These are phyloP conservation scores for Lanmaoa rubissima DNA, from an alignment of 768 basidiomycete genomes.

Conservation along the genomic window DNA sequence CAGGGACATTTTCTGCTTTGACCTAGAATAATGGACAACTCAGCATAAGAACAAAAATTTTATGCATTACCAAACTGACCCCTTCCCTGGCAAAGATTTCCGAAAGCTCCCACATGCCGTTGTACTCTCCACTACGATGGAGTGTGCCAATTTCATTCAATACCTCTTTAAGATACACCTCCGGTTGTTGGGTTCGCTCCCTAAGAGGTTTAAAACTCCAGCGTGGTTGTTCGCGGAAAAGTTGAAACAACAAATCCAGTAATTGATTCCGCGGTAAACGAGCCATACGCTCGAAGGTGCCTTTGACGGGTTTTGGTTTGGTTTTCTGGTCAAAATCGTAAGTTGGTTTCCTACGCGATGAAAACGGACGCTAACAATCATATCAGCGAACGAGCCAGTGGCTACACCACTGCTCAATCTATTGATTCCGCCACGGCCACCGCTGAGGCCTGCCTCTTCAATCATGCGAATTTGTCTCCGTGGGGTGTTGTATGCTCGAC, in stretches of 20 bases:
- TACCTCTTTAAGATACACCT: slow-evolving; percentile 83
- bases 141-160: slow-evolving; percentile 73
- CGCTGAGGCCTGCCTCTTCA: slow-evolving; percentile 65
- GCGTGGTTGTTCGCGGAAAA: slow-evolving; percentile 75
- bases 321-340: slow-evolving; percentile 42
- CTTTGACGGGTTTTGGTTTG: slow-evolving; percentile 65
- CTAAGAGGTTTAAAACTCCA: slow-evolving; percentile 80
- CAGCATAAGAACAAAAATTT: not conserved
- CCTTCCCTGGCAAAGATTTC: slow-evolving; percentile 67
- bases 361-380: slow-evolving; percentile 52
- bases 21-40: slow-evolving; percentile 30
- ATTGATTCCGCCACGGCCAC: slow-evolving; percentile 73
- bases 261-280: slow-evolving; percentile 89
- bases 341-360: slow-evolving; percentile 2
- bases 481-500: slow-evolving; percentile 64
- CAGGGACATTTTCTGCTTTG: slow-evolving; percentile 47
- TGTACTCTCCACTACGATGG: slow-evolving; percentile 77
- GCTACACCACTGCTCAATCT: slow-evolving; percentile 75
- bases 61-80: slow-evolving; percentile 36
- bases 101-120: slow-evolving; percentile 78
- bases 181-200: slow-evolving; percentile 82
- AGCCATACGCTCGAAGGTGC: slow-evolving; percentile 83
- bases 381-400: slow-evolving; percentile 56
- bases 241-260: slow-evolving; percentile 74
- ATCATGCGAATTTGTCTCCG: slow-evolving; percentile 67